phyloP scores from a whole-genome alignment of 495 filamentous ascomycete genomes.

The Aspergillus cristatus region DNA sequence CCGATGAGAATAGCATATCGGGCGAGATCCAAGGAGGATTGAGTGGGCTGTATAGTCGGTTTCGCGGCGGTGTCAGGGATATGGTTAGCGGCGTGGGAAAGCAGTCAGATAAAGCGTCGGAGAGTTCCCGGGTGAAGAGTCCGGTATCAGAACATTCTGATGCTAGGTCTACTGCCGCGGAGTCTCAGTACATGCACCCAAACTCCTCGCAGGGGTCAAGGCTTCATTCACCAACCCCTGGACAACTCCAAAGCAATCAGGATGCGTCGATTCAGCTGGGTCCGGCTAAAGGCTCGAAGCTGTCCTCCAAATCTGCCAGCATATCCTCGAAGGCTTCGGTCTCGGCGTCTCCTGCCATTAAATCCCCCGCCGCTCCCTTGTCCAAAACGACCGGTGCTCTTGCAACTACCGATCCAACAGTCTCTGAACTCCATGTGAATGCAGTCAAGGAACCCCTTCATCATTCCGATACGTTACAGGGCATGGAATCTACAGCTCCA shows the following conservation, averaged over 20 bases:
- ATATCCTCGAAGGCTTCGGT: conserved; percentile 44
- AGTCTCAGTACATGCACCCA: conserved; percentile 19
- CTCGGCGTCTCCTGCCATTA: conserved; percentile 31
- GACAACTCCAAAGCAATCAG: conserved; percentile 20
- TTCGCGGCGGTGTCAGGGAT: conserved; percentile 61
- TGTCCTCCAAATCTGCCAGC: conserved; percentile 45
- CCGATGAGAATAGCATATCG: conserved; percentile 58
- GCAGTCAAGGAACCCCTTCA: conserved; percentile 39
- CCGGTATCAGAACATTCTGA: conserved; percentile 21
- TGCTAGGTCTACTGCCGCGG: conserved; percentile 16
- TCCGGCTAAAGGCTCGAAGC: conserved; percentile 40
- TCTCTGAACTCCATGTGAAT: conserved; percentile 50
- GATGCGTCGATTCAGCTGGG: conserved; percentile 29
- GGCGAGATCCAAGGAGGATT: conserved; percentile 74
- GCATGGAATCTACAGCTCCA: conserved; percentile 21
- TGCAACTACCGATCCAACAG: conserved; percentile 27
- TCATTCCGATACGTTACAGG: conserved; percentile 17
- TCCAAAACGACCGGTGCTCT: conserved; percentile 36
- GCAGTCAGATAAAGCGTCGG: conserved; percentile 24
- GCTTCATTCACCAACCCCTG: conserved; percentile 31
- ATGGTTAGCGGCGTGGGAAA: conserved; percentile 35
- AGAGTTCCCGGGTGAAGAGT: conserved; percentile 17
- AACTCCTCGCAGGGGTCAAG: conserved; percentile 30
- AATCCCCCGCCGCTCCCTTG: conserved; percentile 31
- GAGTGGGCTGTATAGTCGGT: conserved; percentile 74